A percentile compares a stretch with the other conserved stretches of the same genome.
phyloP scores from a whole-genome alignment of 2,329 filamentous ascomycete genomes.

The Plectosphaerella sp. region DNA sequence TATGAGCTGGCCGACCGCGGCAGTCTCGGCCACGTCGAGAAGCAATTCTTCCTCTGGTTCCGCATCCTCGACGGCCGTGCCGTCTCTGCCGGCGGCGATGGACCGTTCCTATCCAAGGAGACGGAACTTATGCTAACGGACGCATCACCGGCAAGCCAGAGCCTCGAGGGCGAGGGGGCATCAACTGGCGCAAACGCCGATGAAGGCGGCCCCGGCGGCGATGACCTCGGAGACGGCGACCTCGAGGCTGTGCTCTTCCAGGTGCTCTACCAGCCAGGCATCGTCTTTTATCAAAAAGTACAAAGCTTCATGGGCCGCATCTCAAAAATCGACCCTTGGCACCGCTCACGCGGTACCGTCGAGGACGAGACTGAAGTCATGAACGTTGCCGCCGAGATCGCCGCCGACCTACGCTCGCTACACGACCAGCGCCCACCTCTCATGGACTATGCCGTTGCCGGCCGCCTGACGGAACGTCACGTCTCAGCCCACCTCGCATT shows the following conservation, averaged over 20 bases:
- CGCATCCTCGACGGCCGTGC: constrained; percentile 49
- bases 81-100: constrained; percentile 51
- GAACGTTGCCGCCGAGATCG: constrained; percentile 46
- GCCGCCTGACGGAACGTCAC: constrained; percentile 41
- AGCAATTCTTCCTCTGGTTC: constrained; percentile 47
- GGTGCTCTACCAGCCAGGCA: constrained; percentile 48
- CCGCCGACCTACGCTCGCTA: constrained; percentile 42
- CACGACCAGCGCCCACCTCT: constrained; percentile 46
- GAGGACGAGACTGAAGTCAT: constrained; percentile 56
- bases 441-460: constrained; percentile 52
- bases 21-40: constrained; percentile 25
- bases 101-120: constrained; percentile 42
- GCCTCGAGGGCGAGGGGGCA: constrained; percentile 20
- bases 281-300: constrained; percentile 54
- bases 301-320: constrained; percentile 54
- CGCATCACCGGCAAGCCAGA: constrained; percentile 29
- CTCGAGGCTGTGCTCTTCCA: constrained; percentile 50
- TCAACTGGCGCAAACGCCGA: constrained; percentile 12
- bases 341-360: constrained; percentile 49
- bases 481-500: constrained; percentile 43
- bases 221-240: constrained; percentile 22
- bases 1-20: neutral
- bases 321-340: constrained; percentile 52
- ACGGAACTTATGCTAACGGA: constrained; percentile 38
- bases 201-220: constrained; percentile 15